Percentiles rank a stretch among this genome's conserved stretches.
phyloP scores from a whole-genome alignment of 2,329 filamentous ascomycete species.

The Cladosporium colombiae region DNA sequence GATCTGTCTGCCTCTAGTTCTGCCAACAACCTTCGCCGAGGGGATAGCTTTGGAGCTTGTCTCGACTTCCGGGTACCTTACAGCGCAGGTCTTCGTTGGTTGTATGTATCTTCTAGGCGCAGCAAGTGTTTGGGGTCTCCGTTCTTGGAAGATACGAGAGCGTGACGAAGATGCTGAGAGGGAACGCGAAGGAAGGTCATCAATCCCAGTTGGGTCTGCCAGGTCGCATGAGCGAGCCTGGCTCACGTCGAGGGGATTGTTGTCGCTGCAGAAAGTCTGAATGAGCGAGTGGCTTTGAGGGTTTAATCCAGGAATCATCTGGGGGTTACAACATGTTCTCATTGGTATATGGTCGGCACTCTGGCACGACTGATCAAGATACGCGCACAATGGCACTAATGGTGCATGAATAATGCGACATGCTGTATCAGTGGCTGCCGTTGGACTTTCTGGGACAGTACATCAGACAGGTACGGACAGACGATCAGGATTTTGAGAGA shows the following conservation, averaged over 20 bases:
- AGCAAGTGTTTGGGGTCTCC: constrained; percentile 52
- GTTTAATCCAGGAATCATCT: fast-evolving
- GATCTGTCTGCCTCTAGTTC: not conserved
- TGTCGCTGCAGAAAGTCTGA: not conserved
- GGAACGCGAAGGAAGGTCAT: constrained; percentile 27
- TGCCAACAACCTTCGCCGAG: not conserved
- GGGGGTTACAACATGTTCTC: not conserved
- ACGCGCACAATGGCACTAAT: not conserved
- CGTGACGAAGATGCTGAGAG: constrained; percentile 39
- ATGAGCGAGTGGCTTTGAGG: too few relatives aligned
- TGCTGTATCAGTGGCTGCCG: not conserved
- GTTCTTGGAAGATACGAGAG: constrained; percentile 60
- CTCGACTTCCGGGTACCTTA: constrained; percentile 45
- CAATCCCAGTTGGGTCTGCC: not conserved
- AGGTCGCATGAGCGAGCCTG: not conserved
- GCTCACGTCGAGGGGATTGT: not conserved
- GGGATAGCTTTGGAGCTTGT: constrained; percentile 27
- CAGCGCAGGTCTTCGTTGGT: constrained; percentile 59
- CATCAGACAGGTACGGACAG: too few relatives aligned
- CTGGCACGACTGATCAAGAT: too few relatives aligned
- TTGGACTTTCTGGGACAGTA: not conserved
- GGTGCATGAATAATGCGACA: not conserved
- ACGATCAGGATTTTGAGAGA: not conserved
- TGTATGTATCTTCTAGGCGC: constrained; percentile 60
- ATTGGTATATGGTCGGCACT: not conserved